Base-by-base conservation (phyloP, 129 eudicot genomes). In the Ambrosia trifida region DNA sequence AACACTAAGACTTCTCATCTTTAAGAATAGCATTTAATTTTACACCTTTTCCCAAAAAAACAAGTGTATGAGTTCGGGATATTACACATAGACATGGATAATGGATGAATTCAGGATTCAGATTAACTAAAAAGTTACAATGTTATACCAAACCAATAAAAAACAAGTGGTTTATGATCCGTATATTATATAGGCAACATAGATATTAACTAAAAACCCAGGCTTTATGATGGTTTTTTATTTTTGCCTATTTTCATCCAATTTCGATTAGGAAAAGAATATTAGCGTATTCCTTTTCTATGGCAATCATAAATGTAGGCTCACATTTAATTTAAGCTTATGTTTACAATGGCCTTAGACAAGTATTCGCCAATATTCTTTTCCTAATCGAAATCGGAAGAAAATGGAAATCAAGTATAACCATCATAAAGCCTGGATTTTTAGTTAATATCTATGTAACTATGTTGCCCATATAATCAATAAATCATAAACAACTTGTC, bases 81-180 rank as follows among this genome's bases (percentile, higher is more conserved):
- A 31, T 5, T 30, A 4, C 32, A 59, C 19, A 62, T 35, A 62
- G 16, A 35, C 67, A 16, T 62, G 67, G 14, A 46, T 46, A 46
- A 11, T 46, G 52, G 52, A 6, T 24, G 28, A 24, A 11, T 36
- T 12, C 16, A 4, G 14, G 30, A n/a, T 41, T 58, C 36, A 41
- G 45, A 30, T 19, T 8, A 35, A 35, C 54, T 24, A 57, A 41
- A 57, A 71, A 7, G 24, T 14, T 14, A 72, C 45, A 13, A 24
- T 16, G 11, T 17, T 30, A 72, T 36, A 30, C 12, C 30, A 43
- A 58, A 72, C 33, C 33, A 36, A 33, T 14, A 16, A 8, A 62
- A 14, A 62, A 36, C 47, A 68, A 18, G 50, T 35, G 31, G 73
- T 68, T 68, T 38, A 36, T 1, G 46, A 50, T 50, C 50, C 32